These are phyloP conservation scores for Russula virescens DNA, from an alignment of 768 basidiomycete genomes.

Conservation along the genomic window DNA sequence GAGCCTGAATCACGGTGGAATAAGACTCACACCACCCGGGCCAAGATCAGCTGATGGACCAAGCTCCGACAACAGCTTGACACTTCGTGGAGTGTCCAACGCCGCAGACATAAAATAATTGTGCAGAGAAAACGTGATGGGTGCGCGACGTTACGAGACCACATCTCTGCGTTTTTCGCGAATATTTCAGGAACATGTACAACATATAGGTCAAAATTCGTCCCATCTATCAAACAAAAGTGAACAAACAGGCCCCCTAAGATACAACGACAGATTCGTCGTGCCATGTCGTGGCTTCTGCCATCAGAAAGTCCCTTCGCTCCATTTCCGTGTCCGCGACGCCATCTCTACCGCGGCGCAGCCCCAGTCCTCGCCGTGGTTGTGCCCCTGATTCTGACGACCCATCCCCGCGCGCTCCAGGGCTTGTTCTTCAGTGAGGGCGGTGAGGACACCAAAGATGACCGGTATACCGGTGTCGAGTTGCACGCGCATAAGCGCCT, in stretches of 20 bases:
- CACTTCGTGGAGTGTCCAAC: not conserved
- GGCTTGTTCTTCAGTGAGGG: slow-evolving; percentile 89
- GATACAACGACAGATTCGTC: not conserved
- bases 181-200: not conserved
- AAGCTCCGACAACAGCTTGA: not conserved
- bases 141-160: not conserved
- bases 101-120: not conserved
- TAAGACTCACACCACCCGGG: not conserved
- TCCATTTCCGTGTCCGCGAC: slow-evolving; percentile 57
- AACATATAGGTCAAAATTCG: not conserved
- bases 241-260: not conserved
- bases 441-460: slow-evolving; percentile 94
- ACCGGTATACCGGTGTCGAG: slow-evolving; percentile 91
- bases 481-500: slow-evolving; percentile 92
- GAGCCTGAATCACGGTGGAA: too few relatives aligned
- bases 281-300: too few relatives aligned
- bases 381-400: slow-evolving; percentile 69
- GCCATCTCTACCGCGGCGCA: slow-evolving; percentile 94
- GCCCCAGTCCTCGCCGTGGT: slow-evolving; percentile 99
- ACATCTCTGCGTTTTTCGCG: not conserved
- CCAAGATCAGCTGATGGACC: not conserved
- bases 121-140: not conserved
- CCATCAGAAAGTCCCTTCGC: slow-evolving; percentile 54
- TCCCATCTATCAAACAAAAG: slow-evolving; percentile 1
- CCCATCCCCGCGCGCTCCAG: slow-evolving; percentile 90